phyloP scores from a whole-genome alignment of 257 asterid genomes.

The Solanum tarijense region DNA sequence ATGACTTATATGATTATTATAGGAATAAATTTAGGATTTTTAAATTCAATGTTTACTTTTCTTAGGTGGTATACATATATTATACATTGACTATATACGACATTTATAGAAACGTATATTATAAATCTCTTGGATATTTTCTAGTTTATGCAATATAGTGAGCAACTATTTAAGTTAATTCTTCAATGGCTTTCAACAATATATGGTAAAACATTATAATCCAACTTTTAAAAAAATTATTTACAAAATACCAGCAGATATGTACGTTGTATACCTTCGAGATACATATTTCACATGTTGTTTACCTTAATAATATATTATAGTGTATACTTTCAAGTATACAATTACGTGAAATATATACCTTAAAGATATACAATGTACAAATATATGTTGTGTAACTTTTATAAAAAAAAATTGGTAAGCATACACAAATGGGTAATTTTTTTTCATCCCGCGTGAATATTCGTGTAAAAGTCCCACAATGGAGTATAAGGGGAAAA shows the following conservation, averaged over 20 bases:
- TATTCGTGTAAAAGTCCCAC: neutral
- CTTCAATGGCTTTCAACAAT: neutral
- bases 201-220: too few relatives aligned
- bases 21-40: neutral
- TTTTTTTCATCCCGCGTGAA: too few relatives aligned
- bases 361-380: neutral
- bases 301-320: neutral
- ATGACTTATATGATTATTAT: neutral
- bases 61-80: neutral
- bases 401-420: neutral
- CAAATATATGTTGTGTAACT: neutral
- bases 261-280: neutral
- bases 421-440: neutral
- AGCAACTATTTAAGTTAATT: neutral
- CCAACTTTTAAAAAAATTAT: neutral
- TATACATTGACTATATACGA: neutral
- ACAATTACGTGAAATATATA: neutral
- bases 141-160: too few relatives aligned
- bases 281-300: neutral
- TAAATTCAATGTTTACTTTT: neutral
- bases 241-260: neutral
- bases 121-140: neutral
- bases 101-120: neutral
- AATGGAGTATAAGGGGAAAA: neutral
- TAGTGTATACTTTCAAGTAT: neutral